Percentiles rank a stretch among this genome's conserved stretches.
Evolutionary conservation across 1,284 basidiomycete species (phyloP).

Genomic region (Ustilago crameri): DNA sequence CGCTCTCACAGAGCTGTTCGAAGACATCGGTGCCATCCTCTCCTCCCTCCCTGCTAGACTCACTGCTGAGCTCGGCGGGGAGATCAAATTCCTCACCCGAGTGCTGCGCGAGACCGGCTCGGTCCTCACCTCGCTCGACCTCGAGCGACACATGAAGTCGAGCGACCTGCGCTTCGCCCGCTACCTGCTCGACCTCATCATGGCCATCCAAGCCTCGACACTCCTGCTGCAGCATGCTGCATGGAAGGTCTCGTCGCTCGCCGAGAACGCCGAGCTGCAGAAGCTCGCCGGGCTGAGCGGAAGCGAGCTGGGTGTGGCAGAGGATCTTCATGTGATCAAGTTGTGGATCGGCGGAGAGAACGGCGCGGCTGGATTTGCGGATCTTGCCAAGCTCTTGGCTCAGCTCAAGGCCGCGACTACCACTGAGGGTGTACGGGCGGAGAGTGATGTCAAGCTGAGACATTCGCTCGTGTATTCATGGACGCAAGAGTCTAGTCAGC

Average conservation of each 20-base stretch:
- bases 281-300: constrained; percentile 14
- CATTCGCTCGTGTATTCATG: constrained; percentile 40
- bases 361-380: constrained; percentile 28
- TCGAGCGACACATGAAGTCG: constrained; percentile 23
- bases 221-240: constrained; percentile 43
- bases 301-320: constrained; percentile 10
- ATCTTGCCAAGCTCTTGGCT: constrained; percentile 19
- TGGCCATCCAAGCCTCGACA: constrained; percentile 32
- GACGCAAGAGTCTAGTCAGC: constrained; percentile 1
- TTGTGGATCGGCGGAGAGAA: constrained; percentile 36
- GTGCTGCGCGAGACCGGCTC: constrained; percentile 9
- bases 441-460: constrained; percentile 21
- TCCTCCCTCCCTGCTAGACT: constrained; percentile 10
- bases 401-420: constrained; percentile 26
- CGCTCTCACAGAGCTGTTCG: constrained; percentile 69
- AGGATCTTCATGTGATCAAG: constrained; percentile 29
- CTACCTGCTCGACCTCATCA: constrained; percentile 47
- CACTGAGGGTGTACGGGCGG: constrained; percentile 1
- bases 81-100: constrained; percentile 20
- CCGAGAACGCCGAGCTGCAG: constrained; percentile 14
- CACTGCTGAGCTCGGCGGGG: not conserved
- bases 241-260: constrained; percentile 25
- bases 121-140: constrained; percentile 14
- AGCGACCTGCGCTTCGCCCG: constrained; percentile 38
- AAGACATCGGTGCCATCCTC: constrained; percentile 60